These are phyloP conservation scores for Daldinia sp. DNA, from an alignment of 2,329 filamentous ascomycete genomes.

Conservation along the genomic window DNA sequence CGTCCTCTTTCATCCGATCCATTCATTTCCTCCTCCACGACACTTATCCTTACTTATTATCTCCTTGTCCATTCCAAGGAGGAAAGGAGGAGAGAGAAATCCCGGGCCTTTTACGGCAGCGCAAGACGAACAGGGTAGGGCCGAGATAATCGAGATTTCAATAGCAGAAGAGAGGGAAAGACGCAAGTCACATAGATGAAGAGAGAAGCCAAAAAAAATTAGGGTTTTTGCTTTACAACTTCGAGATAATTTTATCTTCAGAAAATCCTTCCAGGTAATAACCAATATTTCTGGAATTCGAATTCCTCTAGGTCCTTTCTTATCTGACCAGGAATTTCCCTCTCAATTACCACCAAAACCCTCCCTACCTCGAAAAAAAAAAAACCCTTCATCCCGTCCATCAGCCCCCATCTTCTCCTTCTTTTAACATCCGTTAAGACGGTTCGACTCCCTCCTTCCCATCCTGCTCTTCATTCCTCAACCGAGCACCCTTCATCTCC, in stretches of 20 bases:
- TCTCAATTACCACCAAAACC: slow-evolving; percentile 43
- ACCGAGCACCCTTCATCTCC: slow-evolving; percentile 31
- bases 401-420: slow-evolving; percentile 1
- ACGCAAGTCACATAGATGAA: slow-evolving; percentile 40
- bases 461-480: slow-evolving; percentile 42
- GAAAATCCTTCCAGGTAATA: slow-evolving; percentile 39
- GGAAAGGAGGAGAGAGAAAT: slow-evolving; percentile 48
- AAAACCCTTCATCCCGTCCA: slow-evolving; percentile 12
- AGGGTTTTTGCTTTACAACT: slow-evolving; percentile 41
- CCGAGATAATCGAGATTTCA: slow-evolving; percentile 42
- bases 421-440: slow-evolving; percentile 22
- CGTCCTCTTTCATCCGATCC: slow-evolving; percentile 56
- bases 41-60: slow-evolving; percentile 50
- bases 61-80: slow-evolving; percentile 51
- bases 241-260: slow-evolving; percentile 35
- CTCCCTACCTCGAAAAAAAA: slow-evolving; percentile 29
- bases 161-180: slow-evolving; percentile 32
- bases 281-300: slow-evolving; percentile 44
- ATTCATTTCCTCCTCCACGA: slow-evolving; percentile 62
- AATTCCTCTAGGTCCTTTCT: slow-evolving; percentile 45
- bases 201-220: slow-evolving; percentile 37
- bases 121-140: slow-evolving; percentile 40
- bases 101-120: slow-evolving; percentile 35
- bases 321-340: slow-evolving; percentile 44
- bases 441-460: slow-evolving; percentile 19